Evolutionary conservation across 192 early-diverging fungal genomes (phyloP).

Genomic region (Coemansia sp.): DNA sequence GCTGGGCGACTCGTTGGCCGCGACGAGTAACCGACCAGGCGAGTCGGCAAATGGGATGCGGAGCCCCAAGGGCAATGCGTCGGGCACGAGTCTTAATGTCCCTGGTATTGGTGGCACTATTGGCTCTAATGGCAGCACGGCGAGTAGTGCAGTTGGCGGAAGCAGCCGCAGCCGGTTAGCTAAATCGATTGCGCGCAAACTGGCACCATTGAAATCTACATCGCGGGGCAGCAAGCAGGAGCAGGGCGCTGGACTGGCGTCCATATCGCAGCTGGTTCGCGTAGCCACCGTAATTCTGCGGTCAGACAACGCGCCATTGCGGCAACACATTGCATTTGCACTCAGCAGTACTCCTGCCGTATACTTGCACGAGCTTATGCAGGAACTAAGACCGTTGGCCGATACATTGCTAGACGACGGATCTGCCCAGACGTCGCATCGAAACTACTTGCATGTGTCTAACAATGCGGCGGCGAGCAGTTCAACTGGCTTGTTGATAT

Average conservation of each 20-base stretch:
- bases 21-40: slow-evolving; percentile 1
- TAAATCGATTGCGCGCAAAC: slow-evolving; percentile 49
- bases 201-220: slow-evolving; percentile 45
- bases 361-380: slow-evolving; percentile 46
- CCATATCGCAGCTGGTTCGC: slow-evolving; percentile 51
- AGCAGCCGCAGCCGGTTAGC: slow-evolving; percentile 41
- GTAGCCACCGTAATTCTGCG: slow-evolving; percentile 33
- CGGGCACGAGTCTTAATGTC: background rate
- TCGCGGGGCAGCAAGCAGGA: slow-evolving; percentile 41
- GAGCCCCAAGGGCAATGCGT: background rate
- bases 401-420: slow-evolving; percentile 50
- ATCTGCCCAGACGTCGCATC: slow-evolving; percentile 26
- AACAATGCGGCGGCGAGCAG: background rate
- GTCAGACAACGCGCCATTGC: slow-evolving; percentile 46
- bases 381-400: slow-evolving; percentile 43
- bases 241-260: slow-evolving; percentile 42
- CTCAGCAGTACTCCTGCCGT: slow-evolving; percentile 34
- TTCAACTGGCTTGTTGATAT: slow-evolving; percentile 13
- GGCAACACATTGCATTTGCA: slow-evolving; percentile 33
- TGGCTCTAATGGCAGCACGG: background rate
- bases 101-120: background rate
- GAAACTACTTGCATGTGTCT: slow-evolving; percentile 47
- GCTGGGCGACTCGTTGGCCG: slow-evolving; percentile 1
- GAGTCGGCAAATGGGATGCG: slow-evolving; percentile 1
- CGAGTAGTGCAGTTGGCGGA: slow-evolving; percentile 8